Evolutionary conservation across 2,329 filamentous ascomycete species (phyloP).

Genomic region (Penicillium sp.): DNA sequence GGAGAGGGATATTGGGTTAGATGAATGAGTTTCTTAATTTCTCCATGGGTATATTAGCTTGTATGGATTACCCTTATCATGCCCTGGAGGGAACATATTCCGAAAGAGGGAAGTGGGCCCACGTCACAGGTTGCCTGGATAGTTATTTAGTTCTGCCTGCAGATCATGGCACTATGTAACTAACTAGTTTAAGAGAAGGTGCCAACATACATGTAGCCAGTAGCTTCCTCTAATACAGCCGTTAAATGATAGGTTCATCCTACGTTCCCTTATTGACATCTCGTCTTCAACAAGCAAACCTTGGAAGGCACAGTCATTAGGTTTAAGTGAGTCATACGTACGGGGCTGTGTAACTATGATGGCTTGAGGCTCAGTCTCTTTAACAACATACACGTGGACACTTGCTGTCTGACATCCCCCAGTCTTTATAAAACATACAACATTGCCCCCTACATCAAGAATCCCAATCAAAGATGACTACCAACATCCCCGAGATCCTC

Average conservation of each 20-base stretch:
- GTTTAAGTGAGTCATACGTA: too few relatives aligned
- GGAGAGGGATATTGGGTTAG: slow-evolving; percentile 20
- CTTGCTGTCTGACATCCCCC: neutral
- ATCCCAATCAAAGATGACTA: slow-evolving; percentile 14
- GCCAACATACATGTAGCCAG: neutral
- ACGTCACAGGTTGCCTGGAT: neutral
- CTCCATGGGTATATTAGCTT: neutral
- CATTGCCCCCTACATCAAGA: neutral
- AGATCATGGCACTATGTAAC: neutral
- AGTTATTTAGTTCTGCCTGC: neutral
- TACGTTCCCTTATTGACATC: neutral
- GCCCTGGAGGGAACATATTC: neutral
- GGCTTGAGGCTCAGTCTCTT: neutral
- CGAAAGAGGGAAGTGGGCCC: neutral
- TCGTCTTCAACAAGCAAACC: neutral
- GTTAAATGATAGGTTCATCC: neutral
- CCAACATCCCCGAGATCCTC: slow-evolving; percentile 35
- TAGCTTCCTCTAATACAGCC: neutral
- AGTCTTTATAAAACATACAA: neutral
- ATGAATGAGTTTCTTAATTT: slow-evolving; percentile 4
- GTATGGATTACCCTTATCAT: neutral
- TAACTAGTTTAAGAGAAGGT: neutral
- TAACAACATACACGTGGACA: neutral
- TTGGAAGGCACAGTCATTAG: neutral
- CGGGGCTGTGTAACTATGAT: neutral